Base-by-base conservation (phyloP, 768 basidiomycete genomes). In the Termitomyces sp. region DNA sequence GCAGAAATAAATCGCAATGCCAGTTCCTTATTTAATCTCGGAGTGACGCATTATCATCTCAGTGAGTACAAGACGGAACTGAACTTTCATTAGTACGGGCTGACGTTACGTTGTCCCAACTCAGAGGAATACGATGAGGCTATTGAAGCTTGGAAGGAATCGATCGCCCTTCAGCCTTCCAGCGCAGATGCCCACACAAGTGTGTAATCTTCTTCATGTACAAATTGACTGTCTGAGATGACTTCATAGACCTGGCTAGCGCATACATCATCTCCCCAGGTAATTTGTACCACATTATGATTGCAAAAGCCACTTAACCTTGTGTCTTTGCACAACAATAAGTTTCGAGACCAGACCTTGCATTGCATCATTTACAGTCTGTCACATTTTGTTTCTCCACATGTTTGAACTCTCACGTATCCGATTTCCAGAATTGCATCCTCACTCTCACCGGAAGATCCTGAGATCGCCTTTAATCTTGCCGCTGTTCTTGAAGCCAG, bases 401-500 rank as follows among this genome's bases (percentile, higher is more conserved):
- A 62, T 64, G 65, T 68, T 60, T 41, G 64, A 60, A 48, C 58
- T 59, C 65, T 71, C 53, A 70, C 56, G 64, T 66, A 63, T 61
- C 68, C 65, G 58, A 65, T 66, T 56, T 71, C 27, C 47, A 94
- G 92, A 61, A 85, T 89, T 67, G 92, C 92, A 46, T 78, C 84
- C 41, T 84, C 85, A n/a, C 80, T 94, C 62, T 81, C 86, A 56
- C 92, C 92, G 43, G 88, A 91, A 68, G 92, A 94, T 76, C 86
- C 89, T 68, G 92, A 94, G 68, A 91, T 94, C 64, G 86, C 89
- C 15, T 94, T 93, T 78, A 94, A 94, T 74, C 81, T 92, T 55
- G 92, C 89, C 48, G 92, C 91, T 42, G 90, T 94, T 63, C 78
- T 94, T 56, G 92, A 94, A 84, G 91, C 92, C 53, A 83, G 92